A percentile compares a stretch with the other conserved stretches of the same genome.
Conservation (phyloP, 129 eudicot species). For the Lactuca sativa region DNA sequence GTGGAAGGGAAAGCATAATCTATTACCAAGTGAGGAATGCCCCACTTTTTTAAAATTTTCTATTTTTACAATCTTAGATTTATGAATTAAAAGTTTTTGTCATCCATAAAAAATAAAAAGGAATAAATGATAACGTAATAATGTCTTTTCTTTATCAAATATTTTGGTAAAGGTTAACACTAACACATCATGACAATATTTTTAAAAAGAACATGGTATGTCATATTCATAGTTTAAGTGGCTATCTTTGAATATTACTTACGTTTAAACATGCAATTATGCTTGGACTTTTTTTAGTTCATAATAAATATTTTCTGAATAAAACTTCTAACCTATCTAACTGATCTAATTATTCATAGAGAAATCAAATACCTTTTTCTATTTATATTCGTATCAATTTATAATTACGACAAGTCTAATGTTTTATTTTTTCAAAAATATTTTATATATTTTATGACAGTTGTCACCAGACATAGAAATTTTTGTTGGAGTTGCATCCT, state of each 20-base stretch:
- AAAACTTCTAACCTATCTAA: no score
- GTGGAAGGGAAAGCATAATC: background rate
- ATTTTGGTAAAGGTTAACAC: background rate
- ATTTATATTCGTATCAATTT: no score
- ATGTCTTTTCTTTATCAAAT: background rate
- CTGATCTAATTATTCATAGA: no score
- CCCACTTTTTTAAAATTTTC: background rate
- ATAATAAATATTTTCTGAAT: no score
- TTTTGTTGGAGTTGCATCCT: no score
- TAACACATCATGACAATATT: background rate
- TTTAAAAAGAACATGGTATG: background rate
- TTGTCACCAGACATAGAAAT: no score
- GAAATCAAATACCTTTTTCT: no score
- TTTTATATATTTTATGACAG: no score
- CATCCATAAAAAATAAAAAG: background rate
- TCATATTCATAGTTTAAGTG: background rate
- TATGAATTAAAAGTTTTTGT: background rate
- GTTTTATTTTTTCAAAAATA: no score
- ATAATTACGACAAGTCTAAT: no score
- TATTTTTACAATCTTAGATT: background rate
- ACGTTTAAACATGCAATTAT: no score
- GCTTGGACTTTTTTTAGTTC: no score
- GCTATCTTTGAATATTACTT: background rate
- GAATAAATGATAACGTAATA: background rate
- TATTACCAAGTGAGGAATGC: background rate